Evolutionary conservation across 2,329 filamentous ascomycete species (phyloP).

Genomic region (Tolypocladium ovalisporum): DNA sequence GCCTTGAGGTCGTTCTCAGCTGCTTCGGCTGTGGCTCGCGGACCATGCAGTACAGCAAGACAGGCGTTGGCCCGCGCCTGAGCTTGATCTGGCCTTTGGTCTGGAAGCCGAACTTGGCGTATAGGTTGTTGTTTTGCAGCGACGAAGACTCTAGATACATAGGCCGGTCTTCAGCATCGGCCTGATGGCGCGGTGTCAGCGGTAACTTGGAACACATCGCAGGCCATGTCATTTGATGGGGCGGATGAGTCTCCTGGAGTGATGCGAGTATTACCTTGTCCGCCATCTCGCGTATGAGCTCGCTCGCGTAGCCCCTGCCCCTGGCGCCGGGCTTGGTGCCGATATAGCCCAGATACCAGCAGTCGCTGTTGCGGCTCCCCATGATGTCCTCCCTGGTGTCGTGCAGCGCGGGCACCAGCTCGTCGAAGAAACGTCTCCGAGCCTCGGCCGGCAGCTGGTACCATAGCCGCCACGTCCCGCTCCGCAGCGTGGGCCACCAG

Average conservation of each 20-base stretch:
- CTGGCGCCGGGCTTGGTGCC: slow-evolving; percentile 62
- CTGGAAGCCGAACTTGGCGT: slow-evolving; percentile 65
- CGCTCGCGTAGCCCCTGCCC: slow-evolving; percentile 61
- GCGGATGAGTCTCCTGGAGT: background rate
- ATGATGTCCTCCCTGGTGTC: slow-evolving; percentile 60
- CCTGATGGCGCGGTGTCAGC: slow-evolving; percentile 15
- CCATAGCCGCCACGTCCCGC: slow-evolving; percentile 66
- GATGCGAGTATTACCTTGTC: slow-evolving; percentile 31
- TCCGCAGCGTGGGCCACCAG: slow-evolving; percentile 59
- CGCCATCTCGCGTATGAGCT: slow-evolving; percentile 61
- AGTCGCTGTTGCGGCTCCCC: slow-evolving; percentile 52
- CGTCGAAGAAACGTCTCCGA: slow-evolving; percentile 61
- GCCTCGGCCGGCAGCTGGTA: slow-evolving; percentile 66
- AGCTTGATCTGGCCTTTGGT: slow-evolving; percentile 52
- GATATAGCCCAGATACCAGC: slow-evolving; percentile 77
- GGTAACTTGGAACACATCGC: background rate
- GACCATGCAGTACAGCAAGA: slow-evolving; percentile 72
- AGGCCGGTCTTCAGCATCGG: slow-evolving; percentile 55
- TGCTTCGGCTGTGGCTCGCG: slow-evolving; percentile 47
- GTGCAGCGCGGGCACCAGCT: slow-evolving; percentile 66
- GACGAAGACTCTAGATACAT: slow-evolving; percentile 76
- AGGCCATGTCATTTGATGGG: background rate
- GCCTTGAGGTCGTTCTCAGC: slow-evolving; percentile 5
- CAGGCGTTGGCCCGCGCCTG: slow-evolving; percentile 42
- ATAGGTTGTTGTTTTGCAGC: slow-evolving; percentile 56